Conservation (phyloP, 768 basidiomycete species). For the Thelephora ganbajun region DNA sequence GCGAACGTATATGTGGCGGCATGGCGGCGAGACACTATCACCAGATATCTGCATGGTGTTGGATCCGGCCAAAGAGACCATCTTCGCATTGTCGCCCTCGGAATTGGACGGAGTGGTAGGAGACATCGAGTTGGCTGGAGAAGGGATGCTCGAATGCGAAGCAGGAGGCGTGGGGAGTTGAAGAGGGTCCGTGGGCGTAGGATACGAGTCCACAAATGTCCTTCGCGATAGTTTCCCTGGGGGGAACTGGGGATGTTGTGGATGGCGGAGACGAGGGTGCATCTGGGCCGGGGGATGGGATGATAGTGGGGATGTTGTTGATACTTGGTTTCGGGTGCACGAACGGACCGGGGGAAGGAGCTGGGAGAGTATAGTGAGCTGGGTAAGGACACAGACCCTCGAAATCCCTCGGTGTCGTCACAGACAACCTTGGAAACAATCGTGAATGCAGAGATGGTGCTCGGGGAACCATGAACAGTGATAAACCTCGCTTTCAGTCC, state of each 20-base stretch:
- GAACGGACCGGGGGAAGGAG: constrained; percentile 16
- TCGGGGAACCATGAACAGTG: constrained; percentile 78
- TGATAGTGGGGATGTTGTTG: constrained; percentile 2
- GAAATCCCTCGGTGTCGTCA: constrained; percentile 59
- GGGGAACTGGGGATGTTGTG: not conserved
- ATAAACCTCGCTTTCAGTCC: constrained; percentile 84
- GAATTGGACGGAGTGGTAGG: constrained; percentile 16
- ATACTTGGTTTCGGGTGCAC: constrained; percentile 13
- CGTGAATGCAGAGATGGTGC: constrained; percentile 90
- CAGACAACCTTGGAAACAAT: constrained; percentile 68
- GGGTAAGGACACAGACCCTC: constrained; percentile 31
- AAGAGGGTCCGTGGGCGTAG: constrained; percentile 9
- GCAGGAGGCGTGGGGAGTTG: constrained; percentile 18
- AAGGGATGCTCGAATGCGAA: constrained; percentile 16
- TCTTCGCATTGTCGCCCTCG: constrained; percentile 9
- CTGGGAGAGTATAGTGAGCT: no score
- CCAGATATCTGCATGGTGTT: not conserved
- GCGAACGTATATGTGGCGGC: not conserved
- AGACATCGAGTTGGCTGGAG: constrained; percentile 17
- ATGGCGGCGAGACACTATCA: not conserved
- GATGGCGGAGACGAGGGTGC: constrained; percentile 2
- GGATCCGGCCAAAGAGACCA: constrained; percentile 5
- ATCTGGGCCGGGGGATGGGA: constrained; percentile 11
- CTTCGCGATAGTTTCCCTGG: not conserved
- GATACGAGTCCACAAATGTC: constrained; percentile 6